Conservation (phyloP, 441 rosid species). For the Pelargonium hybrid region DNA sequence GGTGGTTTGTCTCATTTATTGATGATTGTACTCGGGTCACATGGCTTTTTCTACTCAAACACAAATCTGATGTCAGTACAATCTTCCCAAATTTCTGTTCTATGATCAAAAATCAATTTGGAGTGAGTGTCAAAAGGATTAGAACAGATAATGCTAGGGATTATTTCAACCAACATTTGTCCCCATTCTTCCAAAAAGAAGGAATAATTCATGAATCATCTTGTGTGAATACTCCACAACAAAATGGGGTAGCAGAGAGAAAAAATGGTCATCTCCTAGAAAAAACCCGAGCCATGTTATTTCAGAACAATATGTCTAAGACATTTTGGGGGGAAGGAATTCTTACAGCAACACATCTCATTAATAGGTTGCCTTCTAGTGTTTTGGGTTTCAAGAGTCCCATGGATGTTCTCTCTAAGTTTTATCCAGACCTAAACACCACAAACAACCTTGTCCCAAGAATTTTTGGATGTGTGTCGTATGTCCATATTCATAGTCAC, state of each 20-base stretch:
- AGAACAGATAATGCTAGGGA: neutral
- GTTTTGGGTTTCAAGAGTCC: neutral
- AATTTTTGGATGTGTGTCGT: neutral
- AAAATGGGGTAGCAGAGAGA: neutral
- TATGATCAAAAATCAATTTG: neutral
- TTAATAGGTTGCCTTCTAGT: neutral
- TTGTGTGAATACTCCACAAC: neutral
- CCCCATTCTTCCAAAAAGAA: neutral
- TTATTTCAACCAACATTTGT: neutral
- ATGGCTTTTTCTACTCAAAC: neutral
- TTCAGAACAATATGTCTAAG: neutral
- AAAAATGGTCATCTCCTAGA: neutral
- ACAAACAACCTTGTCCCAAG: neutral
- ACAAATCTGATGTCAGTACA: neutral
- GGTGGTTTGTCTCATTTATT: conserved; percentile 1
- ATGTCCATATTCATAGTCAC: neutral
- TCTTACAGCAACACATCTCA: neutral
- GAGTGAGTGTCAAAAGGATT: neutral
- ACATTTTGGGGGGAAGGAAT: neutral
- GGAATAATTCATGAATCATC: neutral
- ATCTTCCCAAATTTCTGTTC: neutral
- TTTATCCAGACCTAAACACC: neutral
- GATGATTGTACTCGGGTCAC: neutral
- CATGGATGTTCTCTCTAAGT: neutral
- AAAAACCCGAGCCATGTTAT: neutral